Base-by-base conservation (phyloP, 495 filamentous ascomycete genomes). In the Xeromyces bisporus region DNA sequence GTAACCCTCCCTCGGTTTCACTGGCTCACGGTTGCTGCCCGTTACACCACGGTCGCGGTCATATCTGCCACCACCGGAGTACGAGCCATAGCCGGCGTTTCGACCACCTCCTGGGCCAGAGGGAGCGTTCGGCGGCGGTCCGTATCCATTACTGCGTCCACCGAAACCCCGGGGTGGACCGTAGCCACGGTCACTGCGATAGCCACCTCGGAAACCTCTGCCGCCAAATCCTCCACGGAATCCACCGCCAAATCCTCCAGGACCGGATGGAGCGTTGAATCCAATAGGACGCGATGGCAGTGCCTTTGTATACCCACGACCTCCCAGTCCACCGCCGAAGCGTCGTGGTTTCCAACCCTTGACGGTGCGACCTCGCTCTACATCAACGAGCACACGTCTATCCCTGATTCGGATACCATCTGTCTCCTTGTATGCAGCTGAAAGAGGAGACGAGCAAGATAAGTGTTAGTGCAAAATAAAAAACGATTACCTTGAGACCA, bases 371-470 rank as follows among this genome's bases (percentile, higher is more conserved):
- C 89, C 91, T 48, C 91, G 77, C 54, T 97, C 89, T 29, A 94
- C 87, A 54, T 97, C 89, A 35, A 97, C 85, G 47, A 91, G 69
- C 38, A 94, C 80, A 32, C 78, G 75, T 41, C 89, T 75, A 42
- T 86, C 86, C 51, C 80, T 91, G 60, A 96, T 93, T 26, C 77
- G 74, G 36, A 93, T 79, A 42, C 81, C 81, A 69, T 94, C 89
- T 51, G 73, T 79, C 50, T 80, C 77, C 55, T 83, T 83, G 60
- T 82, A 83, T 46, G 77, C 77, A 44, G 73, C 75, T 80, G 56
- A 33, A 50, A 32, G 42, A 46, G 41, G 41, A 32, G 27, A 21
- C 14, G 37, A 30, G 12, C 20, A 35, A 32, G 30, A 10, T n/a
- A 15, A 30, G 15, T 24, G 15, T 17, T 15, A 32, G 28, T 18